phyloP scores from a whole-genome alignment of 2,329 filamentous ascomycete species.

The Dactylellina leptospora region DNA sequence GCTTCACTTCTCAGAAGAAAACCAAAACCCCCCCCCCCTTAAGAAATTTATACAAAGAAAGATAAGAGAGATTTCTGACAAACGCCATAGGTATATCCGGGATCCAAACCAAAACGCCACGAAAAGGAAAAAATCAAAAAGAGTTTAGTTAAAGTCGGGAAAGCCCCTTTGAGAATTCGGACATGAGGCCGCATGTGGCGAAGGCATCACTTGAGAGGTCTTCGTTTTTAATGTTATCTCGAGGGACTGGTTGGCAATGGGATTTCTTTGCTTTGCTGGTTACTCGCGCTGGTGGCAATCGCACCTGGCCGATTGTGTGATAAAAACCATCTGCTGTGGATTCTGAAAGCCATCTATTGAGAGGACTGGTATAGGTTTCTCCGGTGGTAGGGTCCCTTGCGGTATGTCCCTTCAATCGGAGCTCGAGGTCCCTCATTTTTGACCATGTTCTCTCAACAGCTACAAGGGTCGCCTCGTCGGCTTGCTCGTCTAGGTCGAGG shows the following conservation, averaged over 20 bases:
- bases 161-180: constrained; percentile 30
- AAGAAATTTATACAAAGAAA: no score
- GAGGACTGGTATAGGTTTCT: constrained; percentile 2
- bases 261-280: background rate
- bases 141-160: constrained; percentile 20
- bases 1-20: no score
- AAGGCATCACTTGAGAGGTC: constrained; percentile 14
- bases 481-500: constrained; percentile 12
- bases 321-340: constrained; percentile 32
- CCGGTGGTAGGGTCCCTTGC: background rate
- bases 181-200: constrained; percentile 28
- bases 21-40: background rate
- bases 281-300: background rate
- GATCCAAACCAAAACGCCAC: background rate
- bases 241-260: background rate
- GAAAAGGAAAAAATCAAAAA: background rate
- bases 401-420: constrained; percentile 18
- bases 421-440: constrained; percentile 18
- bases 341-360: constrained; percentile 22
- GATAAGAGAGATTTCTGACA: no score
- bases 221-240: background rate
- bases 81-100: constrained; percentile 11
- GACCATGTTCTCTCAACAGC: constrained; percentile 35
- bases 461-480: background rate
- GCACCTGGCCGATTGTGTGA: constrained; percentile 20